Conservation (phyloP, 2,329 filamentous ascomycete species). For the Cercospora citrullina region DNA sequence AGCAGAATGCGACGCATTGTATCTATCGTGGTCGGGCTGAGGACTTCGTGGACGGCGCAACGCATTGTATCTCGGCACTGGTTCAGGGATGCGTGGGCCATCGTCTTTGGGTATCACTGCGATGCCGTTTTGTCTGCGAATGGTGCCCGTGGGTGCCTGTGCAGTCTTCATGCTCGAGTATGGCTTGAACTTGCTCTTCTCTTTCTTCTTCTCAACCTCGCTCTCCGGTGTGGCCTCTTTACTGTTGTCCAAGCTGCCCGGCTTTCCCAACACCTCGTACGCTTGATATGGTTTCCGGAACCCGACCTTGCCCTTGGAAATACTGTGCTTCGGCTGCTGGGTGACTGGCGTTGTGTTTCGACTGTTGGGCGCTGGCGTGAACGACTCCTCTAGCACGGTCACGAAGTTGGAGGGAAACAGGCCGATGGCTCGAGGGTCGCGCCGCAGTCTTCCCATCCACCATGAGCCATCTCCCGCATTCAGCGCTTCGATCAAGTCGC, state of each 20-base stretch:
- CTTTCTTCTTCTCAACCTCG: slow-evolving; percentile 35
- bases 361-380: slow-evolving; percentile 67
- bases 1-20: slow-evolving; percentile 36
- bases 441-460: slow-evolving; percentile 92
- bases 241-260: slow-evolving; percentile 28
- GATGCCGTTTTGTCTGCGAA: slow-evolving; percentile 31
- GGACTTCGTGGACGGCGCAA: slow-evolving; percentile 31
- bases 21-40: slow-evolving; percentile 26
- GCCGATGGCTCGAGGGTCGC: slow-evolving; percentile 87
- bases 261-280: slow-evolving; percentile 46
- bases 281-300: slow-evolving; percentile 66
- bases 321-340: slow-evolving; percentile 56
- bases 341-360: slow-evolving; percentile 53
- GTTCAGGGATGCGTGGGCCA: slow-evolving; percentile 37
- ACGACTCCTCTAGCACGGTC: slow-evolving; percentile 79
- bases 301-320: slow-evolving; percentile 55
- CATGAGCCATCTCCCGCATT: slow-evolving; percentile 97
- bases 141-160: slow-evolving; percentile 38
- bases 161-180: slow-evolving; percentile 55
- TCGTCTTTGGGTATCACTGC: slow-evolving; percentile 28
- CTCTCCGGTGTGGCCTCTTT: slow-evolving; percentile 37
- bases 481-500: slow-evolving; percentile 94
- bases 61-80: slow-evolving; percentile 33
- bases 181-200: slow-evolving; percentile 47
- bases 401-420: slow-evolving; percentile 98